These are phyloP conservation scores for Helianthus annuus DNA, from an alignment of 129 eudicot species.

Conservation along the genomic window DNA sequence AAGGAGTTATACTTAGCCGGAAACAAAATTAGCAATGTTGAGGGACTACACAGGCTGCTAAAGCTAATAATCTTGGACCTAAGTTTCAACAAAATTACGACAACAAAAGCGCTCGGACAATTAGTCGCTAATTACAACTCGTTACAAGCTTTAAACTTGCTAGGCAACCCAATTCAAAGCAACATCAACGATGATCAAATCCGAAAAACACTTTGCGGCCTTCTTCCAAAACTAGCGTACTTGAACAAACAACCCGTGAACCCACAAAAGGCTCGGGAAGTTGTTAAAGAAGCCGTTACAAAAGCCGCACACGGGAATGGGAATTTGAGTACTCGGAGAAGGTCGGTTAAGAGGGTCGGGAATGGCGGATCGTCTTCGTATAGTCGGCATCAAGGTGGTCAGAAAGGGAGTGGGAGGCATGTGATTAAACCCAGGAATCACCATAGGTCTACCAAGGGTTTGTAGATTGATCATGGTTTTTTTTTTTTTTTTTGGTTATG, in stretches of 20 bases:
- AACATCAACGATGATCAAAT: conserved; percentile 67
- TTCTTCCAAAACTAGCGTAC: conserved; percentile 76
- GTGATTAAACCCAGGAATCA: conserved; percentile 39
- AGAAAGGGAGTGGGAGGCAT: conserved; percentile 36
- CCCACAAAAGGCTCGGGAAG: conserved; percentile 76
- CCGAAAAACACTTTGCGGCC: conserved; percentile 67
- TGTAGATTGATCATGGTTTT: conserved; percentile 6
- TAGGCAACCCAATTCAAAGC: conserved; percentile 77
- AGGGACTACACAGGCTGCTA: conserved; percentile 75
- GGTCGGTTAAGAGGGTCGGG: conserved; percentile 42
- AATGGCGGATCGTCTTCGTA: conserved; percentile 40
- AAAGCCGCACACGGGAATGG: conserved; percentile 60
- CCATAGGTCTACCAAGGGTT: conserved; percentile 35
- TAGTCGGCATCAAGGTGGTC: conserved; percentile 46
- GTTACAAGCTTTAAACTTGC: conserved; percentile 63
- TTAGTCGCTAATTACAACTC: conserved; percentile 79
- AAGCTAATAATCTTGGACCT: conserved; percentile 74
- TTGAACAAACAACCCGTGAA: conserved; percentile 75
- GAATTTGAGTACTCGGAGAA: conserved; percentile 41
- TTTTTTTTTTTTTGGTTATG: background rate
- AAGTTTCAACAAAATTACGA: conserved; percentile 86
- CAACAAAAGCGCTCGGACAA: conserved; percentile 81
- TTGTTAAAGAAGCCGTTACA: conserved; percentile 48
- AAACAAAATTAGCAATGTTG: conserved; percentile 80
- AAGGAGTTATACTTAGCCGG: conserved; percentile 84